Base-by-base conservation (phyloP, 495 filamentous ascomycete species). In the Trichoderma gamsii region DNA sequence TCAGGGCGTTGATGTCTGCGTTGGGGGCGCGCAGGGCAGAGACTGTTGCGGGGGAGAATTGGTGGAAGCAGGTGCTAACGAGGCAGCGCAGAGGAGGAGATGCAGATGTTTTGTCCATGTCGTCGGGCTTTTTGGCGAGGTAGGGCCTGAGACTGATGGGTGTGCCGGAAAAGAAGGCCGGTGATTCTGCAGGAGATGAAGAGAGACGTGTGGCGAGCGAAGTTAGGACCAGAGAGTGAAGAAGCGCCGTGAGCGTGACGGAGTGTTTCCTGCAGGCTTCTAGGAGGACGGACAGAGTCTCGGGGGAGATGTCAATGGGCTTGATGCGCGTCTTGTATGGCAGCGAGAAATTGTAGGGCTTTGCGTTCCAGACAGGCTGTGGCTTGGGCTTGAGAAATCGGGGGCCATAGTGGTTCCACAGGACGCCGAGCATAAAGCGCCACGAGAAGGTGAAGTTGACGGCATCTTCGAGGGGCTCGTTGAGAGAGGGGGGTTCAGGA, bases 161-260 rank as follows among this genome's bases (percentile, higher is more conserved):
- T 3, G 78, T 79, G 7, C 66, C 65, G 23, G 72, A 69, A 13
- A 59, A 35, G 44, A 81, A 76, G 3, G 72, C 70, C 8, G 61
- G 63, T 4, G 76, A 74, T 12, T 69, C 41, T n/a, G 67, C 63
- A 4, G 68, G 21, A 25, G 56, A 27, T 3, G 71, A 27, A 3
- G 71, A 67, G 12, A 75, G 23, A 18, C 71, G 72, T 3, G 51
- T 46, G 5, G 76, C 71, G 23, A 79, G 67, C 27, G 71, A 74
- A 6, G 67, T 67, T 21, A 74, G 59, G 3, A 71, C 66, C 13
- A 79, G 72, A 1, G 71, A 70, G 38, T 80, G 73, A 9, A 79
- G 35, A 4, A 79, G 69, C 13, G 76, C 73, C 9, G 78, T 79
- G 2, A 79, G 66, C 4, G 77, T 81, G 9, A 75, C 75, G 9